Base-by-base conservation (phyloP, 2,329 filamentous ascomycete species). In the Sporothrix protearum region DNA sequence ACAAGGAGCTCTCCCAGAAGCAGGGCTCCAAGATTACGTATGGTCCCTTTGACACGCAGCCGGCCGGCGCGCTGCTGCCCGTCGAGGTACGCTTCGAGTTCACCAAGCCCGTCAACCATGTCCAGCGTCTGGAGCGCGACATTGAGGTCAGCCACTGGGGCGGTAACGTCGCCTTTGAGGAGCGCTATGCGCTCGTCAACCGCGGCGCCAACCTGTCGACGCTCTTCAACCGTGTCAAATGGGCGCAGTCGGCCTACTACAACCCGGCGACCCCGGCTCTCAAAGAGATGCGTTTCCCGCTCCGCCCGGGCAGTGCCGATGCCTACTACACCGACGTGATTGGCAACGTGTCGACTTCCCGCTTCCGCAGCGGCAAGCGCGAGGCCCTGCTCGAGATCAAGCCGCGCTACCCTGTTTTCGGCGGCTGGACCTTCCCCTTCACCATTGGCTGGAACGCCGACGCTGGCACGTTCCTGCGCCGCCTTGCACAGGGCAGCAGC, bases 101-200 rank as follows among this genome's bases (percentile, higher is more conserved):
- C 83, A 97, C 92, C 75, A 96, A 95, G 82, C 95, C 96, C 14
- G 85, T 99, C 71, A 91, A 90, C 57, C 92, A 96, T 78, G 88
- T 93, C 68, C 89, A 89, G 45, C 84, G 88, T 19, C 85, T 99
- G 73, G 93, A 98, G 82, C 91, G 96, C 73, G 94, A 98, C 78
- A 84, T 99, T 74, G 96, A 99, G 81, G 91, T 99, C 77, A 97
- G 93, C 79, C 96, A 98, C 82, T 99, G 96, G 96, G 96, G 96
- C 76, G 96, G 96, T 74, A 99, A 99, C 79, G 82, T 98, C 70
- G 96, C 96, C 1, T 93, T 94, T 67, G 96, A 99, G 83, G 96
- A 99, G 83, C 89, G 93, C 72, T 97, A 97, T 82, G 93, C 91
- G 81, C 86, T 98, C 76, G 88, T 88, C 77, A 95, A 99, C 85